Percentiles rank a stretch among this genome's conserved stretches.
Evolutionary conservation across 305 asterid species (phyloP).

Genomic region (Ilex paraguariensis): DNA sequence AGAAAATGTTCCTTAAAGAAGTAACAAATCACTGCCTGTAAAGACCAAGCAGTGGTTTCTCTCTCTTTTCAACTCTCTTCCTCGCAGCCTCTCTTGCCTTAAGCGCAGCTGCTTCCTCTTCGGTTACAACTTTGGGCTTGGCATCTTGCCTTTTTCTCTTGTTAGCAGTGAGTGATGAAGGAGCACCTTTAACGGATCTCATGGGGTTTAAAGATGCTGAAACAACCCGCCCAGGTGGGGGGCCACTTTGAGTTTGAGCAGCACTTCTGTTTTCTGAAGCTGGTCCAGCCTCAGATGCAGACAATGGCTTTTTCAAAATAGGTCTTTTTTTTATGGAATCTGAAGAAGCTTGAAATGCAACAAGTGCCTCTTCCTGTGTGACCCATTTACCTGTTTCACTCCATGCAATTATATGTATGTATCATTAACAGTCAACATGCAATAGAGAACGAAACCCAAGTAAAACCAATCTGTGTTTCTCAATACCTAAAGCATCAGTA

Average conservation of each 20-base stretch:
- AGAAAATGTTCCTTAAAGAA: too few relatives aligned
- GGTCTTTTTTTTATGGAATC: slow-evolving; percentile 48
- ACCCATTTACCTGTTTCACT: slow-evolving; percentile 81
- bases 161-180: slow-evolving; percentile 57
- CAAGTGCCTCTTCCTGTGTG: slow-evolving; percentile 70
- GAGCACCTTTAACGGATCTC: slow-evolving; percentile 61
- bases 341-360: slow-evolving; percentile 49
- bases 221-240: slow-evolving; percentile 68
- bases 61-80: slow-evolving; percentile 84
- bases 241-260: slow-evolving; percentile 43
- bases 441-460: not conserved
- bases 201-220: slow-evolving; percentile 55
- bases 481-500: slow-evolving; percentile 72
- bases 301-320: slow-evolving; percentile 31
- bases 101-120: slow-evolving; percentile 87
- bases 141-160: slow-evolving; percentile 63
- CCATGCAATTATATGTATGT: slow-evolving; percentile 1
- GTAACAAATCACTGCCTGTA: slow-evolving; percentile 26
- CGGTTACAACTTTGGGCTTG: slow-evolving; percentile 74
- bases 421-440: not conserved
- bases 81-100: slow-evolving; percentile 91
- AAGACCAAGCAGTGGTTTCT: slow-evolving; percentile 61
- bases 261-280: slow-evolving; percentile 36
- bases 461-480: too few relatives aligned
- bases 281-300: slow-evolving; percentile 23